Base-by-base conservation (phyloP, 441 rosid species). In the Aquilaria agallochum region DNA sequence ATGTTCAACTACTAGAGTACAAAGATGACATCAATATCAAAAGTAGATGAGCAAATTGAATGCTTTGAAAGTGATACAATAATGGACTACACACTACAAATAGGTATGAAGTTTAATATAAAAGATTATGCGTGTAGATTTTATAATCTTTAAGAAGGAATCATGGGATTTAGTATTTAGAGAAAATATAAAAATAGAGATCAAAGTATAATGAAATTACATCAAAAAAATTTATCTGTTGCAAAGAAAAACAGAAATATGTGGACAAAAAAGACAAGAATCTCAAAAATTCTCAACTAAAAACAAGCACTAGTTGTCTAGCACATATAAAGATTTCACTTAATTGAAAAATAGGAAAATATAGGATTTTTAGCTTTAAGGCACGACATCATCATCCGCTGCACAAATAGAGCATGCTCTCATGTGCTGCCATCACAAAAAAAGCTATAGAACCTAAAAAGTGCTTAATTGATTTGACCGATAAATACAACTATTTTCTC, bases 51-150 rank as follows among this genome's bases (percentile, higher is more conserved):
- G 27, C 27, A 20, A 20, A 20, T 20, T 20, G 27, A 20, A 20
- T 20, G 27, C 27, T 20, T 1, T 20, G 1, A 20, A 20, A 20
- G 27, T 20, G 27, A 20, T 20, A 20, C 1, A 20, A 20, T 20
- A 20, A 20, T 1, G 27, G 27, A 20, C 27, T 20, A 20, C 6
- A 34, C 40, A 49, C 56, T 49, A 20, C 51, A 44, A 60, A 27
- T 68, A 52, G 73, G 77, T 53, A 53, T 69, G 8, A 64, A 68
- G 68, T 68, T 72, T 68, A 69, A 68, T 59, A 63, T 68, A 36
- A 67, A 73, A 2, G 76, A 73, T 9, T 58, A 73, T 64, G 73
- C 77, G 3, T 69, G 60, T 58, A 31, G 47, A 48, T 73, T 68
- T 53, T 73, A 68, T 62, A 58, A 57, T 52, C 58, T 53, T 42